phyloP scores from a whole-genome alignment of 2,329 filamentous ascomycete species.

The Nemania serpens region DNA sequence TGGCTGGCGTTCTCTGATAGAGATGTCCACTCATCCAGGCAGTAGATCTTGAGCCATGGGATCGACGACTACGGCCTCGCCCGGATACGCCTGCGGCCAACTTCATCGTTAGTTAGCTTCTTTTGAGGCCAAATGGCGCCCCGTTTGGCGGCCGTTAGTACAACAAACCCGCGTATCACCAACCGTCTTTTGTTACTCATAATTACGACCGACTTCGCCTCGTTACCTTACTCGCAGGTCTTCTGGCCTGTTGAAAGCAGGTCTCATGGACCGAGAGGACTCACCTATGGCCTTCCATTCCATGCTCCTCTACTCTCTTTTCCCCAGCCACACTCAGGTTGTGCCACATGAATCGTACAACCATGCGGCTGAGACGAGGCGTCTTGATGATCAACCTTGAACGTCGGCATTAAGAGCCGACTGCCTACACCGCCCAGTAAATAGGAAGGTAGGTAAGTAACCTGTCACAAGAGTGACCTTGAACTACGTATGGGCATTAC shows the following conservation, averaged over 20 bases:
- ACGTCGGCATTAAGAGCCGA: conserved; percentile 11
- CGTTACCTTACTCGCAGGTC: not conserved
- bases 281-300: not conserved
- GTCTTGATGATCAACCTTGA: conserved; percentile 4
- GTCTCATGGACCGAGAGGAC: not conserved
- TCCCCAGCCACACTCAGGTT: not conserved
- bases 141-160: conserved; percentile 2
- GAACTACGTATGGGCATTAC: conserved; percentile 12
- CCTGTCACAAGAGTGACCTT: conserved; percentile 9
- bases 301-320: not conserved
- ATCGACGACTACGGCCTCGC: too few relatives aligned
- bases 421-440: conserved; percentile 12
- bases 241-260: not conserved
- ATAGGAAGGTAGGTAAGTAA: not conserved
- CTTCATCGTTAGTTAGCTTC: not conserved
- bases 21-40: too few relatives aligned
- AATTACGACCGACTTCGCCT: not conserved
- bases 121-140: conserved; percentile 1
- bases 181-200: not conserved
- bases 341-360: not conserved
- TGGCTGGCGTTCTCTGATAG: too few relatives aligned
- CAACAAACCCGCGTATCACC: conserved; percentile 3
- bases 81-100: too few relatives aligned
- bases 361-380: not conserved
- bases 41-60: too few relatives aligned